phyloP scores from a whole-genome alignment of 2,329 filamentous ascomycete genomes.

The Hymenoscyphus scutula region DNA sequence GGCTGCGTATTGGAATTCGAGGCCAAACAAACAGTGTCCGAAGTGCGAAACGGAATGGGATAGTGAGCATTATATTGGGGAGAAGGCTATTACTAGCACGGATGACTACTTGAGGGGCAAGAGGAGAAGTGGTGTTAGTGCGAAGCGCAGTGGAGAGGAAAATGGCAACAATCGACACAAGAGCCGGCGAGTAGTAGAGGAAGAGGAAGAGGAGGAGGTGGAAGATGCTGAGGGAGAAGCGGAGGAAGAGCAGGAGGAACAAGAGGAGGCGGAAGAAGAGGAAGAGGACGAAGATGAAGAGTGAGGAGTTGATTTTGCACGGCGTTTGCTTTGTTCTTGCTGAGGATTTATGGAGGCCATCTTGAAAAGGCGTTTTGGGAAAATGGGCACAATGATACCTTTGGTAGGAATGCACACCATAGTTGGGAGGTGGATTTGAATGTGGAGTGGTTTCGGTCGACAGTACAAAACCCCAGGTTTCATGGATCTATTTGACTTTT shows the following conservation, averaged over 20 bases:
- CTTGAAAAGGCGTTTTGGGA: background rate
- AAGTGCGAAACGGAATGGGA: constrained; percentile 53
- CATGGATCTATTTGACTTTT: background rate
- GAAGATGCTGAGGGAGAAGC: constrained; percentile 9
- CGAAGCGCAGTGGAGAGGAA: constrained; percentile 18
- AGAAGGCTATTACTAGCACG: constrained; percentile 35
- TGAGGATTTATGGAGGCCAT: background rate
- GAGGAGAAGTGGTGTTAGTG: constrained; percentile 30
- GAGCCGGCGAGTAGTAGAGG: constrained; percentile 2
- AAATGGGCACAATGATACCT: background rate
- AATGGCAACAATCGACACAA: constrained; percentile 9
- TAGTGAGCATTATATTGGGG: constrained; percentile 35
- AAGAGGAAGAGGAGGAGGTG: constrained; percentile 4
- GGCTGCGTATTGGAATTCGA: constrained; percentile 67
- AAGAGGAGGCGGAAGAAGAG: constrained; percentile 17
- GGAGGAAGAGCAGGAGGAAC: constrained; percentile 15
- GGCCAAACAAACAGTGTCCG: constrained; percentile 59
- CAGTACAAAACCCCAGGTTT: background rate
- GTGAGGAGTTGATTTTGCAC: background rate
- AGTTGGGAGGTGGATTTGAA: background rate
- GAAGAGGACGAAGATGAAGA: constrained; percentile 13
- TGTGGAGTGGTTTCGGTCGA: background rate
- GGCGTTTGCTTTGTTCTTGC: constrained; percentile 1
- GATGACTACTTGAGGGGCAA: constrained; percentile 35
- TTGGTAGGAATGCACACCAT: background rate